Evolutionary conservation across 2,329 filamentous ascomycete genomes (phyloP).

Genomic region (Nothomitra cinnamomea): DNA sequence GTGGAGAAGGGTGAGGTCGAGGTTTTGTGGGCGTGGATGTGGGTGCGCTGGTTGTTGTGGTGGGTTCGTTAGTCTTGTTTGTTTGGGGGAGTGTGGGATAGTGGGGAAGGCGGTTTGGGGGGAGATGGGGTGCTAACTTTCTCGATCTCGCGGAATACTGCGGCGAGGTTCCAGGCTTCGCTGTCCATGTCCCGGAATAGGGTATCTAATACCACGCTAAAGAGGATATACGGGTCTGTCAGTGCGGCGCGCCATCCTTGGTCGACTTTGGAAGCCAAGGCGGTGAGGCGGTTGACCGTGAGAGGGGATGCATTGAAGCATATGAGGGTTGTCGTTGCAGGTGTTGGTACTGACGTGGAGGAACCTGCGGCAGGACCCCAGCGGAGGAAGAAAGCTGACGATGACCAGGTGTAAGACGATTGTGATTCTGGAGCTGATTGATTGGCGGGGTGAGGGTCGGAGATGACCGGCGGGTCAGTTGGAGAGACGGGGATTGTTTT

Average conservation of each 20-base stretch:
- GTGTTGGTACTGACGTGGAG: not conserved
- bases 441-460: not conserved
- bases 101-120: constrained; percentile 5
- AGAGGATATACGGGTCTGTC: constrained; percentile 18
- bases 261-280: not conserved
- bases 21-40: constrained; percentile 12
- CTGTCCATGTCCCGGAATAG: constrained; percentile 18
- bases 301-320: not conserved
- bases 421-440: too few relatives aligned
- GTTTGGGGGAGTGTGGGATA: too few relatives aligned
- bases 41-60: constrained; percentile 12
- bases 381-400: too few relatives aligned
- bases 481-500: constrained; percentile 12
- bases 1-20: too few relatives aligned
- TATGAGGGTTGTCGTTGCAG: not conserved
- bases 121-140: constrained; percentile 10
- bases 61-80: not conserved
- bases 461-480: not conserved
- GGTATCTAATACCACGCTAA: constrained; percentile 18
- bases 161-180: constrained; percentile 16
- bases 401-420: too few relatives aligned
- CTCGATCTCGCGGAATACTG: constrained; percentile 19
- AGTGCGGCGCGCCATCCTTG: constrained; percentile 9
- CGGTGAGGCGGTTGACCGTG: not conserved
- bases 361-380: too few relatives aligned